phyloP scores from a whole-genome alignment of 1,284 basidiomycete species.

The Ustilago curta region DNA sequence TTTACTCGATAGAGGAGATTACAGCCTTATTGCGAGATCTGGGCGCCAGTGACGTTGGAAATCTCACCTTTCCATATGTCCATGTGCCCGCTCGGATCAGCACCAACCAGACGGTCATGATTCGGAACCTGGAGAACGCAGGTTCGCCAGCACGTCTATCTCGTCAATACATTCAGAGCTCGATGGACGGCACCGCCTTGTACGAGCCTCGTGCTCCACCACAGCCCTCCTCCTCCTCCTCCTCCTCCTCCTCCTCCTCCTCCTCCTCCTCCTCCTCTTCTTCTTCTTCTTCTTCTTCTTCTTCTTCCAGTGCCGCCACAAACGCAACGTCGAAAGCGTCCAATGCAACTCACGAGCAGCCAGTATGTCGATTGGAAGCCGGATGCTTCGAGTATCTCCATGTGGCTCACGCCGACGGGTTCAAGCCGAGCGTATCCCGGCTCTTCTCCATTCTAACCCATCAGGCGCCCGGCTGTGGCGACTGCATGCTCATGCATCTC shows the following conservation, averaged over 20 bases:
- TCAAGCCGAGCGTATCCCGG: constrained; percentile 7
- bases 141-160: neutral
- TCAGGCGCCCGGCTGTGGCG: constrained; percentile 15
- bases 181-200: constrained; percentile 20
- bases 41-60: neutral
- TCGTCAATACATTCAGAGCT: constrained; percentile 11
- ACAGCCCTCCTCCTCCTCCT: neutral
- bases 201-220: constrained; percentile 5
- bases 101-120: neutral
- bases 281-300: too few species aligned
- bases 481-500: constrained; percentile 28
- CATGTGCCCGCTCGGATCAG: constrained; percentile 6
- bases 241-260: neutral
- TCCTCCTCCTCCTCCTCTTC: neutral
- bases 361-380: neutral
- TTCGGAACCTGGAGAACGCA: constrained; percentile 5
- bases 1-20: constrained; percentile 13
- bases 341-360: neutral
- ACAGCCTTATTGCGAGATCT: constrained; percentile 26
- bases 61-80: constrained; percentile 1
- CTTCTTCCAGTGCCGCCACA: neutral
- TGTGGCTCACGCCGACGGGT: neutral
- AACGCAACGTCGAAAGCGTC: neutral
- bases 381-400: constrained; percentile 13
- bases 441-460: constrained; percentile 7